Base-by-base conservation (phyloP, 2,329 filamentous ascomycete species). In the Triangularia setosa region DNA sequence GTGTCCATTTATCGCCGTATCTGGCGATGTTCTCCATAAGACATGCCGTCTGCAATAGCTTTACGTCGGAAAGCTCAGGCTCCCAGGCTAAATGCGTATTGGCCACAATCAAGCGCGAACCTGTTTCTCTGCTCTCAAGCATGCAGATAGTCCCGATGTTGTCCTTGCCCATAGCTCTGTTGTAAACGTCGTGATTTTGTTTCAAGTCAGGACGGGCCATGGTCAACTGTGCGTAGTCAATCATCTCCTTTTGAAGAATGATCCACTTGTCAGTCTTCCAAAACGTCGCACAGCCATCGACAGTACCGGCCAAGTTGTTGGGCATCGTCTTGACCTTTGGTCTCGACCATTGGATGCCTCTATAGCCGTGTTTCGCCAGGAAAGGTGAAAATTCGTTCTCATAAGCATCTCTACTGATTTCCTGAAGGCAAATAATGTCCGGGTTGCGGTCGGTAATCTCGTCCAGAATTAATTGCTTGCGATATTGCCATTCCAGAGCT, bases 51-150 rank as follows among this genome's bases (percentile, higher is more conserved):
- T 99, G 95, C 24, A 99, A 92, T 53, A 97, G 84, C 80, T 99
- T 99, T 77, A 99, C 95, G 73, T 99, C 95, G 66, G 91, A 91
- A 72, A 91, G 89, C 3, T 86, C 88, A 1, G 92, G 92, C 72
- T 99, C 93, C 95, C 95, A 99, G 72, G 92, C 96, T 60, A 98
- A 83, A 80, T 99, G 95, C 4, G 92, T 91, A 74, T 98, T 98
- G 70, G 92, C 92, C 35, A 98, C 88, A 68, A 99, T 96, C 73
- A 98, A 81, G 63, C 95, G 89, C 14, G 92, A 89, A n/a, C 95
- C 95, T 0, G 94, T 97, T 66, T 86, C 81, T 40, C 94, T 87
- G 72, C 96, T 97, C 77, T 99, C 95, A 67, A 99, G 87, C 80
- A 98, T 96, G 63, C 90, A 88, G 57, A 97, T 87, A 57, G 97